phyloP scores from a whole-genome alignment of 495 filamentous ascomycete species.

The Neurospora tetraspora region DNA sequence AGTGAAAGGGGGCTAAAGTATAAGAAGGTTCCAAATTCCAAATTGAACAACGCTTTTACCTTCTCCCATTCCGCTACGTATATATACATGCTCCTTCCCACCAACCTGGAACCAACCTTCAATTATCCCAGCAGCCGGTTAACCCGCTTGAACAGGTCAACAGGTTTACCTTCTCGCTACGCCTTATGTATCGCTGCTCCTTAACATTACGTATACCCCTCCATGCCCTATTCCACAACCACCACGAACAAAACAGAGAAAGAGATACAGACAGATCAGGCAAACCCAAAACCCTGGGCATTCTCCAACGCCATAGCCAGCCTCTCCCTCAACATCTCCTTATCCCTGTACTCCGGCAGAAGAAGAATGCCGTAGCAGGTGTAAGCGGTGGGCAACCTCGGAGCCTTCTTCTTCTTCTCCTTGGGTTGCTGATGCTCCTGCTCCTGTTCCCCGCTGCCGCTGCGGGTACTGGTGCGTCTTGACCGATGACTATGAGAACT shows the following conservation, averaged over 20 bases:
- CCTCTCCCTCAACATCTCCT: conserved; percentile 60
- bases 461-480: neutral
- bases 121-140: neutral
- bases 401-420: conserved; percentile 19
- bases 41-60: neutral
- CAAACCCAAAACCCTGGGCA: conserved; percentile 83
- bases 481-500: neutral
- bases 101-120: neutral
- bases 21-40: neutral
- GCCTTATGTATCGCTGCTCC: neutral
- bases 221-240: neutral
- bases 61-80: neutral
- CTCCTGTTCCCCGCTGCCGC: neutral
- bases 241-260: neutral
- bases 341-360: conserved; percentile 68
- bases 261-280: conserved; percentile 13
- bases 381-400: conserved; percentile 63
- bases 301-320: conserved; percentile 77
- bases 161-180: neutral
- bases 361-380: conserved; percentile 86
- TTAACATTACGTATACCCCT: neutral
- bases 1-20: neutral
- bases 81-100: neutral
- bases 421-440: neutral
- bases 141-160: neutral